Evolutionary conservation across 2,329 filamentous ascomycete species (phyloP), one percentile per base, ranked within the genome.

Genomic region (Colletotrichum lini): DNA sequence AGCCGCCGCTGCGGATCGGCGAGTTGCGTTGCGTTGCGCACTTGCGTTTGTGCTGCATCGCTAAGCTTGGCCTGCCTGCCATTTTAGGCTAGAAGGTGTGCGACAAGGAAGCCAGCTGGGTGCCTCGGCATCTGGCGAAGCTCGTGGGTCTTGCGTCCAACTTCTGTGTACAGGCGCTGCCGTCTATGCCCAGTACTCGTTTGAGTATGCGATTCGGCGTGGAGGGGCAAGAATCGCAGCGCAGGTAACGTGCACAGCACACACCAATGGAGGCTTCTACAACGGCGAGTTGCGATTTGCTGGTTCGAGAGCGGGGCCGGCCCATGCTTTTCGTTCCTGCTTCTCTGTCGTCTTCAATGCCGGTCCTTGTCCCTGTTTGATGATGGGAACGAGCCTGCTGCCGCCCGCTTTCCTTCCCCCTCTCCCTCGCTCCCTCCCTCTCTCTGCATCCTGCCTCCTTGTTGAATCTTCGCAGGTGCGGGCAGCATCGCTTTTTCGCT

Each of bases 101-200:
- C 38, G 45, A 63, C 12, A 44, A 23, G 64, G 62, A 38, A 38
- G 35, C 35, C 12, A 57, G 53, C 57, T 45, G 52, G 64, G 59
- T 64, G 49, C 69, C 69, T 72, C 69, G 69, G 69, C 65, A 72
- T 72, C 58, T 59, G 58, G 21, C 58, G 47, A 72, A 72, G 65
- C 69, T 72, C 69, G 69, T 72, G 69, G 58, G 65, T 65, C 38
- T 30, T 18, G 45, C 47, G 45, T 52, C 59, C 30, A 44, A 10
- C 13, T 30, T 18, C 21, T 59, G 42, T 10, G 3, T 38, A 9
- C 57, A 47, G 30, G 9, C 30, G 30, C 2, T 38, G 9, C 30
- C 30, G 30, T 35, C 30, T 35, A 35, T 8, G 30, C 30, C 45
- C 38, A 26, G 60, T 10, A 35, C 38, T 53, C 18, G 50, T 63